Evolutionary conservation across 177 flowering plant genomes (phyloP).

Genomic region (Tripterygium wilfordii): DNA sequence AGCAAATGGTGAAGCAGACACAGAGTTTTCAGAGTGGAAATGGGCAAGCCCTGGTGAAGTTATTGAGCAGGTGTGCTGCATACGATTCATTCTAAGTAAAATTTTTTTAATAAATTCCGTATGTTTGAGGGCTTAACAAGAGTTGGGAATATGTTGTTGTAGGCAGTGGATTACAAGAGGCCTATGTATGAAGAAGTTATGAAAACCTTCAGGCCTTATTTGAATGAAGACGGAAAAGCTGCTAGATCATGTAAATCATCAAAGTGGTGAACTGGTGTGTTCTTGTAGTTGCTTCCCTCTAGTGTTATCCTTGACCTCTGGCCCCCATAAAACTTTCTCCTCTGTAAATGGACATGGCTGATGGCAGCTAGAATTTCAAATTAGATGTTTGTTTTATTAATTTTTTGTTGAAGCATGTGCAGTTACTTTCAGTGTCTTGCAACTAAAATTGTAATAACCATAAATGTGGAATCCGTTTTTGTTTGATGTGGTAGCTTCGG

Average conservation of each 20-base stretch:
- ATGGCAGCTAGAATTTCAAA: constrained; percentile 5
- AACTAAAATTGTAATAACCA: too few species aligned
- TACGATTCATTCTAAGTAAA: not conserved
- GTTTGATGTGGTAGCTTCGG: too few species aligned
- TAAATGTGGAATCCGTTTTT: too few species aligned
- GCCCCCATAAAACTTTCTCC: constrained; percentile 6
- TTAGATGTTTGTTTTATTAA: constrained; percentile 6
- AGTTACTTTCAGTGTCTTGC: too few species aligned
- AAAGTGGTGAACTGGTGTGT: constrained; percentile 38
- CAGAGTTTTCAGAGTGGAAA: constrained; percentile 93
- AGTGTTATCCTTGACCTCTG: not conserved
- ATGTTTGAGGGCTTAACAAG: not conserved
- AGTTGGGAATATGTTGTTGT: constrained; percentile 13
- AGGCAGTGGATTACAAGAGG: constrained; percentile 98
- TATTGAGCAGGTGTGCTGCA: constrained; percentile 66
- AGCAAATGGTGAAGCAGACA: constrained; percentile 61
- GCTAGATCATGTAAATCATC: constrained; percentile 56
- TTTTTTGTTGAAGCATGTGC: too few species aligned
- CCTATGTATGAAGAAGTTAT: constrained; percentile 83
- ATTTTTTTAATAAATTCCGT: not conserved
- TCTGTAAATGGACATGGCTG: constrained; percentile 15
- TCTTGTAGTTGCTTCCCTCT: constrained; percentile 3
- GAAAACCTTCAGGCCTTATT: constrained; percentile 54
- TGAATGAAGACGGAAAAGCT: constrained; percentile 31
- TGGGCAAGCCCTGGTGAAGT: constrained; percentile 86